Conservation (phyloP, 257 asterid species). For the Linderniella brevidens region DNA sequence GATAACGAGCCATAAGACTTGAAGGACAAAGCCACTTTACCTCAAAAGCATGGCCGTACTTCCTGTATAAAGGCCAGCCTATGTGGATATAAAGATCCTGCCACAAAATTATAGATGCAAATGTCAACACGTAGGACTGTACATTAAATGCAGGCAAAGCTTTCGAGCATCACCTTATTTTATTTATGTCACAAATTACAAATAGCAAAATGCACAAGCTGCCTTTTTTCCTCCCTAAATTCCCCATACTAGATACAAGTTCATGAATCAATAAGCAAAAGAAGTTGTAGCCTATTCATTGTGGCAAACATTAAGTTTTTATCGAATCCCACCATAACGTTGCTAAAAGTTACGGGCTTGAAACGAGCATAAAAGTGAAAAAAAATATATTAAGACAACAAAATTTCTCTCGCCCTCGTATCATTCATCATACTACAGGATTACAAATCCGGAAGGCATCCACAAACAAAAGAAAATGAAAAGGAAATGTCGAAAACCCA, state of each 20-base stretch:
- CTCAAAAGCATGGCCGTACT: slow-evolving; percentile 97
- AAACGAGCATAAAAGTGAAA: too few relatives aligned
- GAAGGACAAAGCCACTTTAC: slow-evolving; percentile 19
- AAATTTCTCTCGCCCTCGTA: background rate
- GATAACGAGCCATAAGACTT: slow-evolving; percentile 4
- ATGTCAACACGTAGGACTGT: background rate
- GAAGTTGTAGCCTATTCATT: background rate
- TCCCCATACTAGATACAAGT: too few relatives aligned
- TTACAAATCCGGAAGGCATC: background rate
- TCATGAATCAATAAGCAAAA: background rate
- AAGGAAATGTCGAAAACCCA: slow-evolving; percentile 5
- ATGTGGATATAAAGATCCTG: slow-evolving; percentile 87
- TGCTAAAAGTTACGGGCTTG: too few relatives aligned
- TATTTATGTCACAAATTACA: too few relatives aligned
- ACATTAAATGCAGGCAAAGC: too few relatives aligned
- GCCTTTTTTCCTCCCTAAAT: too few relatives aligned
- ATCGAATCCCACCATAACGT: too few relatives aligned
- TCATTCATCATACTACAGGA: background rate
- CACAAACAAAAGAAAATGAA: background rate
- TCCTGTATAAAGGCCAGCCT: slow-evolving; percentile 91
- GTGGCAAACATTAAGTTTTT: background rate
- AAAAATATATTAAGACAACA: too few relatives aligned
- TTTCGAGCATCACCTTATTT: background rate
- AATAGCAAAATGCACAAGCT: too few relatives aligned
- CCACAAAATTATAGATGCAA: slow-evolving; percentile 7